phyloP scores from a whole-genome alignment of 768 basidiomycete species.

The Serendipita vermifera region DNA sequence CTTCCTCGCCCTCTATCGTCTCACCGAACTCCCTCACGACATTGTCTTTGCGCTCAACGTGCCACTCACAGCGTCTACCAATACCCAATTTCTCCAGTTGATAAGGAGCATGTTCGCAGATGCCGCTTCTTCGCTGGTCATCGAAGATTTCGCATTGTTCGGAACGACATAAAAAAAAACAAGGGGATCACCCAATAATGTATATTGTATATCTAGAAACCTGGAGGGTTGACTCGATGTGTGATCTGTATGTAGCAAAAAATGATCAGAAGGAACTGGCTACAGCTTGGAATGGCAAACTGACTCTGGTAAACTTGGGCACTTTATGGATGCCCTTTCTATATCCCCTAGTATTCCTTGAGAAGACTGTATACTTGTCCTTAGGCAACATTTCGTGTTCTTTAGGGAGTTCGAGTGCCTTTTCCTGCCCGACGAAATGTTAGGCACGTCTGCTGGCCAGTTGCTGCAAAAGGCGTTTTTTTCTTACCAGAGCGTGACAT shows the following conservation, averaged over 20 bases:
- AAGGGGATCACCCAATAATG: neutral
- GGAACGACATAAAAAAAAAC: too few species aligned
- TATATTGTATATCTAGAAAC: slow-evolving; percentile 46
- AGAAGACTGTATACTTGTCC: slow-evolving; percentile 94
- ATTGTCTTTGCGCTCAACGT: slow-evolving; percentile 77
- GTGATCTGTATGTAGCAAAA: slow-evolving; percentile 61
- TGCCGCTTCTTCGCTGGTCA: slow-evolving; percentile 45
- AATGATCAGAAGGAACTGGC: neutral
- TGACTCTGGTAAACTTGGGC: slow-evolving; percentile 90
- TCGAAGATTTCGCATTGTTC: slow-evolving; percentile 61
- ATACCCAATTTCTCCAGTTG: slow-evolving; percentile 25
- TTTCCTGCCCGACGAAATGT: slow-evolving; percentile 33
- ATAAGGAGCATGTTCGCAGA: slow-evolving; percentile 39
- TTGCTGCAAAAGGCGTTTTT: too few species aligned
- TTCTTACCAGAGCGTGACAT: slow-evolving; percentile 60
- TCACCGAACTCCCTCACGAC: slow-evolving; percentile 59
- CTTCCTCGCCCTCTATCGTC: slow-evolving; percentile 67
- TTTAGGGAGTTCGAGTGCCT: slow-evolving; percentile 74
- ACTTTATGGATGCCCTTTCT: slow-evolving; percentile 93
- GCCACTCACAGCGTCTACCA: slow-evolving; percentile 40
- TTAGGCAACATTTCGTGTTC: slow-evolving; percentile 83
- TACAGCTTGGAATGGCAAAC: slow-evolving; percentile 20
- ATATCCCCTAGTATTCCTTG: slow-evolving; percentile 54
- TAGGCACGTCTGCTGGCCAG: too few species aligned
- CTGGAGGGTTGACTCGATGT: slow-evolving; percentile 75